These are phyloP conservation scores for Magnaporthales sp. DNA, from an alignment of 2,329 filamentous ascomycete species.

Conservation along the genomic window DNA sequence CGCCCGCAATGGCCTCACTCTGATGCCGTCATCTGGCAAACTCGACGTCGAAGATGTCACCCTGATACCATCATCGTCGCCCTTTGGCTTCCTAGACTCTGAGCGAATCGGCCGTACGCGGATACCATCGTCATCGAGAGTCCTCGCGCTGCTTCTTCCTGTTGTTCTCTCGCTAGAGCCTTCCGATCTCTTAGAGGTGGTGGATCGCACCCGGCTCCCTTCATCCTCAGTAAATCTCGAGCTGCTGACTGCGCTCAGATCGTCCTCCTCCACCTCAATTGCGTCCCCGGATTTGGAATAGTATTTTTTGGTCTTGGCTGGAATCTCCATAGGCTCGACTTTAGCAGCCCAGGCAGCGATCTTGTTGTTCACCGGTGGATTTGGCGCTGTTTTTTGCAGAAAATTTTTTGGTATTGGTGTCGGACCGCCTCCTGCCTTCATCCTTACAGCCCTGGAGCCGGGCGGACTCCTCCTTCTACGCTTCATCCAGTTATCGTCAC, in stretches of 20 bases:
- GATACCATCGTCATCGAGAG: conserved; percentile 20
- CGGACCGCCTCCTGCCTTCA: conserved; percentile 17
- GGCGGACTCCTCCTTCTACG: conserved; percentile 37
- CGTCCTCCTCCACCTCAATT: conserved; percentile 26
- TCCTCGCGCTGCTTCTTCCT: conserved; percentile 14
- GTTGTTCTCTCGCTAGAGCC: conserved; percentile 10
- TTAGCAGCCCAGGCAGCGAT: conserved; percentile 53
- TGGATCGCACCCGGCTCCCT: conserved; percentile 5
- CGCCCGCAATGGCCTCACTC: conserved; percentile 16
- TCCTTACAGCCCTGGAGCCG: conserved; percentile 17
- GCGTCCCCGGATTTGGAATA: conserved; percentile 19
- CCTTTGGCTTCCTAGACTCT: background rate
- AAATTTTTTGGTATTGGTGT: conserved; percentile 51
- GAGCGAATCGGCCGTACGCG: conserved; percentile 28
- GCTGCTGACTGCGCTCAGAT: conserved; percentile 9
- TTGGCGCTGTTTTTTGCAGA: conserved; percentile 40
- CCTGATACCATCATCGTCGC: conserved; percentile 18
- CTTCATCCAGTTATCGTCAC: conserved; percentile 83
- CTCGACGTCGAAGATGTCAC: conserved; percentile 18
- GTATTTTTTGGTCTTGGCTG: conserved; percentile 16
- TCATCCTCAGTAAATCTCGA: conserved; percentile 12
- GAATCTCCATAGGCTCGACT: conserved; percentile 29
- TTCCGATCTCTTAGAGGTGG: conserved; percentile 3
- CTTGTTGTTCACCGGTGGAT: conserved; percentile 48
- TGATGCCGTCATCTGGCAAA: conserved; percentile 25